Percentiles rank a stretch among this genome's conserved stretches.
phyloP scores from a whole-genome alignment of 441 rosid genomes.

The Kokia cookei region DNA sequence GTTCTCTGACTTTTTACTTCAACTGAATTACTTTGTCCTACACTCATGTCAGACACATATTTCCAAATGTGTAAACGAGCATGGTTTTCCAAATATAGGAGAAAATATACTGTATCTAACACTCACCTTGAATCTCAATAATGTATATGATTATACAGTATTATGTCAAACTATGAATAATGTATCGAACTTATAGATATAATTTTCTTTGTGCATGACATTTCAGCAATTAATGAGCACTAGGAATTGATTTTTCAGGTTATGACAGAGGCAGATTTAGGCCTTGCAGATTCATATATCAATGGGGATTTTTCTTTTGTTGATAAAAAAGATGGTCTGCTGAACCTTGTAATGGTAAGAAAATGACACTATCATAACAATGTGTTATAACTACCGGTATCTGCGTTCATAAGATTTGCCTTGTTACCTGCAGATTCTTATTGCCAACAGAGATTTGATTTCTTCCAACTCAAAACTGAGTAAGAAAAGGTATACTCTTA shows the following conservation, averaged over 20 bases:
- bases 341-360: slow-evolving; percentile 61
- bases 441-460: slow-evolving; percentile 58
- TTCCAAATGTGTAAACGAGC: too few relatives aligned
- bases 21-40: too few relatives aligned
- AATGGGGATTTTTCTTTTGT: slow-evolving; percentile 80
- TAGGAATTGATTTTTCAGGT: slow-evolving; percentile 32
- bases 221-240: not conserved
- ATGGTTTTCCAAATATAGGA: too few relatives aligned
- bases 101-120: too few relatives aligned
- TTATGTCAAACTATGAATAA: too few relatives aligned
- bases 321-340: slow-evolving; percentile 63
- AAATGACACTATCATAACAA: not conserved
- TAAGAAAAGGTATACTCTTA: slow-evolving; percentile 48
- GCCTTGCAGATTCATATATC: slow-evolving; percentile 80
- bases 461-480: slow-evolving; percentile 28
- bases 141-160: too few relatives aligned
- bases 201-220: not conserved
- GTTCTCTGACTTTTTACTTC: too few relatives aligned
- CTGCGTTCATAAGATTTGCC: not conserved
- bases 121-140: too few relatives aligned
- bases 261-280: slow-evolving; percentile 85
- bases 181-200: not conserved
- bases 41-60: too few relatives aligned
- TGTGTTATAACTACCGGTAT: not conserved
- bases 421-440: slow-evolving; percentile 54